Percentiles rank a stretch among this genome's conserved stretches.
Conservation (phyloP, 1,139 yeast genomes). For the Zhuliangozyma parablackwelliae region DNA sequence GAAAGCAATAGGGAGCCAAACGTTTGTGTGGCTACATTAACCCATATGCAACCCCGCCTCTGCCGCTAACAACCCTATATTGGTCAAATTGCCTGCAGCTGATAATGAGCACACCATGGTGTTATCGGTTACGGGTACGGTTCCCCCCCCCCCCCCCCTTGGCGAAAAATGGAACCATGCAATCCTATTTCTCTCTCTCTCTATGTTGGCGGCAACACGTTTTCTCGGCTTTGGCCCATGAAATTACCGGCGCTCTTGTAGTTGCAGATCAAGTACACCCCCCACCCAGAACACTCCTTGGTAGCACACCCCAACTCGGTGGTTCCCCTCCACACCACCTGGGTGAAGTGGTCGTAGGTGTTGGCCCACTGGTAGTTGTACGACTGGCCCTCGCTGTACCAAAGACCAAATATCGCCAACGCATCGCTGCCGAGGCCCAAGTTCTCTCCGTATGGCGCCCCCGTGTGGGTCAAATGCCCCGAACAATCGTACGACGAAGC, state of each 20-base stretch:
- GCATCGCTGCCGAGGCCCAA: slow-evolving; percentile 79
- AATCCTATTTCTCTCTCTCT: no score
- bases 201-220: slow-evolving; percentile 36
- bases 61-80: no score
- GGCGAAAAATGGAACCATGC: no score
- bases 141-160: no score
- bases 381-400: slow-evolving; percentile 69
- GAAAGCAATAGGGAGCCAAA: background rate
- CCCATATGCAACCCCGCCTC: background rate
- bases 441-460: slow-evolving; percentile 83
- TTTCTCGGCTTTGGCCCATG: slow-evolving; percentile 39
- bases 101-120: no score
- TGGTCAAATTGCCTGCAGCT: no score
- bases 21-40: background rate
- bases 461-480: slow-evolving; percentile 64
- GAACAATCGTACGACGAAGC: slow-evolving; percentile 69
- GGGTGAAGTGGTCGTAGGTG: slow-evolving; percentile 70
- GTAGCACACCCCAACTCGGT: slow-evolving; percentile 67
- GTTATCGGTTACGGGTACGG: no score
- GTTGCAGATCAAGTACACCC: slow-evolving; percentile 44
- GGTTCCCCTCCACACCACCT: slow-evolving; percentile 73
- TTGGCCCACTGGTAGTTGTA: slow-evolving; percentile 47
- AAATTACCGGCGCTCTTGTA: slow-evolving; percentile 46
- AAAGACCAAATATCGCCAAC: no score
- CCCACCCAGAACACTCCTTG: slow-evolving; percentile 39